These are phyloP conservation scores for Aspergillus nomiae DNA, from an alignment of 2,329 filamentous ascomycete species.

Conservation along the genomic window DNA sequence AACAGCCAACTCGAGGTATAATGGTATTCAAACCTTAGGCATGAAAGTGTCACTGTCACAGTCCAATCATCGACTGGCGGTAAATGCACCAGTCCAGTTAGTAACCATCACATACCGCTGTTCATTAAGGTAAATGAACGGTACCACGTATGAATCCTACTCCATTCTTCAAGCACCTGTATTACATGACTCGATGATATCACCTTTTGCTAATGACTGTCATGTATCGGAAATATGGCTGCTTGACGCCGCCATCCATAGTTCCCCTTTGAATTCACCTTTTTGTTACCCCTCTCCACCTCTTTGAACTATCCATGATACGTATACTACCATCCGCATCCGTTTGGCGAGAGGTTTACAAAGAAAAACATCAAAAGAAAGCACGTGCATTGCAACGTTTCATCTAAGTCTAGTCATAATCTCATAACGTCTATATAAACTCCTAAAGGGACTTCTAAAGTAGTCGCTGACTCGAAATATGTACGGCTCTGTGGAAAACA, in stretches of 20 bases:
- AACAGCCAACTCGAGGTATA: slow-evolving; percentile 1
- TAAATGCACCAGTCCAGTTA: slow-evolving; percentile 1
- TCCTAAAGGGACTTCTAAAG: not conserved
- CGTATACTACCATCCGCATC: not conserved
- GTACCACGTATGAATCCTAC: not conserved
- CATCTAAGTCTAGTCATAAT: slow-evolving; percentile 7
- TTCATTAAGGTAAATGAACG: not conserved
- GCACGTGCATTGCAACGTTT: not conserved
- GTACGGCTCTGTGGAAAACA: not conserved
- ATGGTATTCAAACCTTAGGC: slow-evolving; percentile 2
- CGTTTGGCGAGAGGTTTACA: not conserved
- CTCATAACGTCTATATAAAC: slow-evolving; percentile 2
- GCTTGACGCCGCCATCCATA: not conserved
- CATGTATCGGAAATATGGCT: not conserved
- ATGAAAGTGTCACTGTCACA: not conserved
- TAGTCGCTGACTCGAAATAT: slow-evolving; percentile 1
- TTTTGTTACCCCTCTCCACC: not conserved
- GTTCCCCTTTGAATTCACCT: not conserved
- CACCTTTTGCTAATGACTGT: not conserved
- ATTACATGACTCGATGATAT: not conserved
- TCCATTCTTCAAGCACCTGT: not conserved
- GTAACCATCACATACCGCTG: not conserved
- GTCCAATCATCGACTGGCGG: slow-evolving; percentile 1
- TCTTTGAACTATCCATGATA: not conserved
- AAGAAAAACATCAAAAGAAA: not conserved